phyloP scores from a whole-genome alignment of 108 stramenopile species.

The Nitzschia inconspicua region DNA sequence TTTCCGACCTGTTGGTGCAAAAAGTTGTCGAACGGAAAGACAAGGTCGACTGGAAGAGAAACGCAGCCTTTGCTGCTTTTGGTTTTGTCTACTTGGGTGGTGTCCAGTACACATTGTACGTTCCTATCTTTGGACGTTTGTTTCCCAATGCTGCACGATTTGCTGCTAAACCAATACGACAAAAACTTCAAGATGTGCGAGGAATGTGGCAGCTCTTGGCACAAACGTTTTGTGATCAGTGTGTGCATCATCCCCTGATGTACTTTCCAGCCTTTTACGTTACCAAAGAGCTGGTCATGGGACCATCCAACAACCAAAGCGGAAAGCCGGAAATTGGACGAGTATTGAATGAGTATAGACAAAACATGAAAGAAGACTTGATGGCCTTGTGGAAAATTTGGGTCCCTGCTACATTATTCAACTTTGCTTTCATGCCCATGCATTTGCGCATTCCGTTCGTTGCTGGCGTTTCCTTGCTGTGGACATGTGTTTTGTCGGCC shows the following conservation, averaged over 20 bases:
- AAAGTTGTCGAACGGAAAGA: slow-evolving; percentile 72
- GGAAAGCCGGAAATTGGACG: slow-evolving; percentile 57
- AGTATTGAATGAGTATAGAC: slow-evolving; percentile 44
- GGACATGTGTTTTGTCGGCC: slow-evolving; percentile 81
- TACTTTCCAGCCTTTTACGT: slow-evolving; percentile 92
- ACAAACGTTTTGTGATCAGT: slow-evolving; percentile 44
- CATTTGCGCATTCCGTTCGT: slow-evolving; percentile 81
- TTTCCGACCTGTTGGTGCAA: slow-evolving; percentile 79
- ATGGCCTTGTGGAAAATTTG: slow-evolving; percentile 83
- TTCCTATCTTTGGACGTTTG: slow-evolving; percentile 72
- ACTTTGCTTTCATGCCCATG: slow-evolving; percentile 94
- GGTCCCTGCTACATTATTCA: slow-evolving; percentile 78
- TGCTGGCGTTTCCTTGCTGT: slow-evolving; percentile 74
- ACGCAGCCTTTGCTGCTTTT: slow-evolving; percentile 85
- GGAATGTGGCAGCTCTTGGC: slow-evolving; percentile 44
- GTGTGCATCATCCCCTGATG: slow-evolving; percentile 84
- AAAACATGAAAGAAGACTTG: slow-evolving; percentile 80
- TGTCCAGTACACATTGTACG: slow-evolving; percentile 77
- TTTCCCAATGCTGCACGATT: slow-evolving; percentile 77
- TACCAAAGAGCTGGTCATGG: slow-evolving; percentile 78
- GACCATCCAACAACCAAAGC: not conserved
- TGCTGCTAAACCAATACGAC: slow-evolving; percentile 58
- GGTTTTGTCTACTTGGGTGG: slow-evolving; percentile 87
- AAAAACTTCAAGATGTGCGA: slow-evolving; percentile 66
- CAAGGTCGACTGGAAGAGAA: slow-evolving; percentile 85